phyloP scores from a whole-genome alignment of 2,329 filamentous ascomycete genomes.

The Aureobasidium mangrovei region DNA sequence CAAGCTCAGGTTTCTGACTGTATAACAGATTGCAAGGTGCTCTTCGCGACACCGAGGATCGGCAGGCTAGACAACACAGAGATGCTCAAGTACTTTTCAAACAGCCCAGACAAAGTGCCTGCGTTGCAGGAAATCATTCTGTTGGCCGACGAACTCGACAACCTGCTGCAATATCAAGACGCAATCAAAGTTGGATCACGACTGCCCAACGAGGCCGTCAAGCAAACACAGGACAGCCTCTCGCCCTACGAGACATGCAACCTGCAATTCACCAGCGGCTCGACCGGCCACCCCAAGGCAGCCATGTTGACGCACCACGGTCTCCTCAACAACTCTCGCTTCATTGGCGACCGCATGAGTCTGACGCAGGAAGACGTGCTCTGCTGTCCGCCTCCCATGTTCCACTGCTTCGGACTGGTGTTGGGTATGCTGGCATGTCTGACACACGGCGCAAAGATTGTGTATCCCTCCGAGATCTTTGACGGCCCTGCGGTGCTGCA shows the following conservation, averaged over 20 bases:
- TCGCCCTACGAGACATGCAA: conserved; percentile 62
- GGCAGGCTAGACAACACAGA: conserved; percentile 54
- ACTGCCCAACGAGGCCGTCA: conserved; percentile 43
- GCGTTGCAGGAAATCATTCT: conserved; percentile 22
- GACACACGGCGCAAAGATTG: conserved; percentile 66
- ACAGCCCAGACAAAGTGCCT: conserved; percentile 16
- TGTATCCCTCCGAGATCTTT: conserved; percentile 69
- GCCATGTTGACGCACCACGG: conserved; percentile 55
- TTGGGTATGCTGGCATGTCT: conserved; percentile 63
- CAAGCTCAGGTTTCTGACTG: conserved; percentile 24
- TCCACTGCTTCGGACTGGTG: conserved; percentile 79
- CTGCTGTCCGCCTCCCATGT: conserved; percentile 74
- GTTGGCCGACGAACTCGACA: conserved; percentile 19
- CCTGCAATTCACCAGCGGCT: conserved; percentile 67
- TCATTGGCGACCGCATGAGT: conserved; percentile 59
- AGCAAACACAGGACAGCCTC: conserved; percentile 46
- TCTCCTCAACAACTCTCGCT: conserved; percentile 23
- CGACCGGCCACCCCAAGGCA: conserved; percentile 63
- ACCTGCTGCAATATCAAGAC: conserved; percentile 20
- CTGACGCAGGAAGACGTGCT: conserved; percentile 58
- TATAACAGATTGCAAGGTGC: conserved; percentile 39
- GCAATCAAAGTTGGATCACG: conserved; percentile 36
- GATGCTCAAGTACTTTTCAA: conserved; percentile 38
- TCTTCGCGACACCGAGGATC: conserved; percentile 64
- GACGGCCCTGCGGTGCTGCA: conserved; percentile 57